Conservation (phyloP, 176 grass and related monocot species). For the Aegilops umbellulata region DNA sequence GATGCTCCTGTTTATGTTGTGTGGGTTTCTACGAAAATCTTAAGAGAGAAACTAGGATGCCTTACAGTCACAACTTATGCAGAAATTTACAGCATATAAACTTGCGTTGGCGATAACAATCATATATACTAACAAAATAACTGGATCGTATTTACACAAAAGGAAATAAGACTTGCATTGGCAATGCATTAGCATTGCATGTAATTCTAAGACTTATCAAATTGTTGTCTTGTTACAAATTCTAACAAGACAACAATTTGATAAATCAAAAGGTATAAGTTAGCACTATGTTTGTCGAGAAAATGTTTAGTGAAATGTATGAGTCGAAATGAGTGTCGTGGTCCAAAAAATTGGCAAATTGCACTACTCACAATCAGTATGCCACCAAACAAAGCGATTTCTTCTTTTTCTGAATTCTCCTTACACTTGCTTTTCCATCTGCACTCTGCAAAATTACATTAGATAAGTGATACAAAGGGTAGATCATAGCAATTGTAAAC, state of each 20-base stretch:
- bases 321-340: not conserved
- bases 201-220: not conserved
- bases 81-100: not conserved
- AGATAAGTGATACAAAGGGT: not conserved
- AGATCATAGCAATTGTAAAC: conserved; percentile 10
- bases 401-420: conserved; percentile 53
- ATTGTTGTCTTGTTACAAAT: not conserved
- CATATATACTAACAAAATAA: not conserved
- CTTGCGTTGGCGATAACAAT: not conserved
- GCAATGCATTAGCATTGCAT: not conserved
- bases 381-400: conserved; percentile 43
- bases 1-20: not conserved
- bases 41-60: not conserved
- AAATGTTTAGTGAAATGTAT: not conserved
- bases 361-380: conserved; percentile 58
- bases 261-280: conserved; percentile 1
- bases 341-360: not conserved
- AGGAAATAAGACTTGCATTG: not conserved
- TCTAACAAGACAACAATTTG: not conserved
- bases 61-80: not conserved
- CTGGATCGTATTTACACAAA: not conserved
- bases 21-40: conserved; percentile 4
- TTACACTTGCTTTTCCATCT: conserved; percentile 47
- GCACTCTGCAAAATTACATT: conserved; percentile 52
- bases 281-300: not conserved